These are phyloP conservation scores for Geosiphon pyriformis DNA, from an alignment of 192 early-diverging fungal genomes.

Conservation along the genomic window DNA sequence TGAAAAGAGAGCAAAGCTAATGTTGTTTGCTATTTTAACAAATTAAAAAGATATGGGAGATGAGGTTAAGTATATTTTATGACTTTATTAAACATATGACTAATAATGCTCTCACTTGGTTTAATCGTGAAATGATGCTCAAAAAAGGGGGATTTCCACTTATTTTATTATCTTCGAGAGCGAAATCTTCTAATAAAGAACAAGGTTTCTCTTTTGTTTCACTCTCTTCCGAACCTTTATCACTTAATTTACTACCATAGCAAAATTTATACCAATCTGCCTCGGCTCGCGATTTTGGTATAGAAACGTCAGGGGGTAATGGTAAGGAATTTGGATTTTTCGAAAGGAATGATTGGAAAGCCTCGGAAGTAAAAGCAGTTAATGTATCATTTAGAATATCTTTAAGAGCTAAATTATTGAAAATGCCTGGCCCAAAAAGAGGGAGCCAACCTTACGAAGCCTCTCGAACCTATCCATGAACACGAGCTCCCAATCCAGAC, in stretches of 20 bases:
- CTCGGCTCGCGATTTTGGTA: constrained; percentile 7
- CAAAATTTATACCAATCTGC: constrained; percentile 21
- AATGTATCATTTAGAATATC: not conserved
- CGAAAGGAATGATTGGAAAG: not conserved
- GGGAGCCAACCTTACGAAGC: constrained; percentile 1
- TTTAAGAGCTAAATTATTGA: no score
- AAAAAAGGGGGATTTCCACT: not conserved
- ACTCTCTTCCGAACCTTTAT: not conserved
- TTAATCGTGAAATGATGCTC: constrained; percentile 11
- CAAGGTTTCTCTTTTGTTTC: not conserved
- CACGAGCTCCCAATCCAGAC: constrained; percentile 15
- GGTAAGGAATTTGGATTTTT: not conserved
- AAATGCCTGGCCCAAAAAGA: no score
- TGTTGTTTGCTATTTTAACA: constrained; percentile 8
- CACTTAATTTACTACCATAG: constrained; percentile 2
- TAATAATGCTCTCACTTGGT: constrained; percentile 9
- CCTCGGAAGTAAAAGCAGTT: not conserved
- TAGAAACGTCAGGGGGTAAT: not conserved
- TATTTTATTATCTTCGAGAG: not conserved
- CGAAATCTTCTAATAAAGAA: no score
- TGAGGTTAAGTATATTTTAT: no score
- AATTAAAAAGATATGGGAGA: no score
- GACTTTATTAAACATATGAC: no score
- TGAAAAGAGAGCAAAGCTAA: constrained; percentile 21
- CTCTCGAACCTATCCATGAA: constrained; percentile 12